Evolutionary conservation across 257 asterid genomes (phyloP).

Genomic region (Datura wrightii): DNA sequence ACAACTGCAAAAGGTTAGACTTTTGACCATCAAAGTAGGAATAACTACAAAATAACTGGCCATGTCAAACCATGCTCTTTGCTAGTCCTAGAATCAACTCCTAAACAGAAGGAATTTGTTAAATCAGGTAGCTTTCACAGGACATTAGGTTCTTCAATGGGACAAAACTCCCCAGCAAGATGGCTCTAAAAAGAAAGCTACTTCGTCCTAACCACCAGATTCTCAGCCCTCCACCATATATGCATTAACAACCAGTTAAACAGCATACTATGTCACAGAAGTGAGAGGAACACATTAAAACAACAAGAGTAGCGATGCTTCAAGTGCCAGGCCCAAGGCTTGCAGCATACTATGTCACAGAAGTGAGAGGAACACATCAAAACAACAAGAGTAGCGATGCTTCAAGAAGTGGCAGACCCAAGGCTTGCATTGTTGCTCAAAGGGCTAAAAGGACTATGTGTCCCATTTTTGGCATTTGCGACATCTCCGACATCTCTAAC

Average conservation of each 20-base stretch:
- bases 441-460: slow-evolving; percentile 38
- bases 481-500: slow-evolving; percentile 14
- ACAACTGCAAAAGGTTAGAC: no score
- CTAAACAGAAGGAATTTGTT: background rate
- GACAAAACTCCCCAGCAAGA: background rate
- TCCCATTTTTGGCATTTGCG: slow-evolving; percentile 2
- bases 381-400: background rate
- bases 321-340: slow-evolving; percentile 36
- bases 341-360: slow-evolving; percentile 4
- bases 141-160: slow-evolving; percentile 3
- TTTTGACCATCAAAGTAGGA: no score
- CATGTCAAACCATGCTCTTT: no score
- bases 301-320: background rate
- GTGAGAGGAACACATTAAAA: background rate
- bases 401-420: slow-evolving; percentile 33
- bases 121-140: slow-evolving; percentile 18
- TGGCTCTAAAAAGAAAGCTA: background rate
- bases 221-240: background rate
- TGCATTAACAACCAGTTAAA: background rate
- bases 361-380: background rate
- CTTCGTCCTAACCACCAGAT: slow-evolving; percentile 4
- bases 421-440: slow-evolving; percentile 37
- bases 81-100: background rate
- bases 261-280: background rate
- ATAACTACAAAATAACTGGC: no score